Evolutionary conservation across 768 basidiomycete species (phyloP).

Genomic region (Lyophyllum atratum): DNA sequence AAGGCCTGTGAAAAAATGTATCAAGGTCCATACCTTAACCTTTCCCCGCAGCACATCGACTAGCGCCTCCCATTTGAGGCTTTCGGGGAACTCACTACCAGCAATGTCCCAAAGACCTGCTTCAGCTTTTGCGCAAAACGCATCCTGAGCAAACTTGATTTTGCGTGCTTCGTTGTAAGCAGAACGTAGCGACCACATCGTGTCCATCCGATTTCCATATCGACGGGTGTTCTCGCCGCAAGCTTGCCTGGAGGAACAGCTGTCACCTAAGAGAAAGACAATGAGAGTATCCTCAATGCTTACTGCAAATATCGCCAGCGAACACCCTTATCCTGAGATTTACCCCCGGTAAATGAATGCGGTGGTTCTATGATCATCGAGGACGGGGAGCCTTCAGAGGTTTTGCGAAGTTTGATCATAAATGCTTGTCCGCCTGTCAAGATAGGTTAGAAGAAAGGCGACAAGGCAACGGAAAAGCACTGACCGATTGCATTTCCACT

Average conservation of each 20-base stretch:
- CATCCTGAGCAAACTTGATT: constrained; percentile 69
- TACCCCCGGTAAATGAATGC: constrained; percentile 53
- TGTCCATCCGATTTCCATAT: constrained; percentile 74
- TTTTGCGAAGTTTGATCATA: constrained; percentile 81
- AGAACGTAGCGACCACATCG: constrained; percentile 74
- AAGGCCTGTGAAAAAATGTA: background rate
- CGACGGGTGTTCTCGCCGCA: constrained; percentile 54
- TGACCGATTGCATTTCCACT: constrained; percentile 74
- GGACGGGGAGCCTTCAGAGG: constrained; percentile 70
- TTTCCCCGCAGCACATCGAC: constrained; percentile 85
- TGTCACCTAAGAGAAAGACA: background rate
- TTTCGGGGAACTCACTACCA: constrained; percentile 62
- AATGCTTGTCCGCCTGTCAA: constrained; percentile 82
- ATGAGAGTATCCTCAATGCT: constrained; percentile 16
- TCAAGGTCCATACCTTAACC: constrained; percentile 61
- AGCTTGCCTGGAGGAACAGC: constrained; percentile 47
- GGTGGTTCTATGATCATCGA: constrained; percentile 90
- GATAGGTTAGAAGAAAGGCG: background rate
- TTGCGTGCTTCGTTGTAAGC: constrained; percentile 78
- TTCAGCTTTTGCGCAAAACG: constrained; percentile 66
- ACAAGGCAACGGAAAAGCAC: background rate
- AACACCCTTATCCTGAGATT: constrained; percentile 39
- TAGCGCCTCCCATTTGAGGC: constrained; percentile 71
- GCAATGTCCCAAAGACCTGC: constrained; percentile 43
- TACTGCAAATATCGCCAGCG: constrained; percentile 87